Evolutionary conservation across 2,329 filamentous ascomycete species (phyloP).

Genomic region (Colletotrichum paranaense): DNA sequence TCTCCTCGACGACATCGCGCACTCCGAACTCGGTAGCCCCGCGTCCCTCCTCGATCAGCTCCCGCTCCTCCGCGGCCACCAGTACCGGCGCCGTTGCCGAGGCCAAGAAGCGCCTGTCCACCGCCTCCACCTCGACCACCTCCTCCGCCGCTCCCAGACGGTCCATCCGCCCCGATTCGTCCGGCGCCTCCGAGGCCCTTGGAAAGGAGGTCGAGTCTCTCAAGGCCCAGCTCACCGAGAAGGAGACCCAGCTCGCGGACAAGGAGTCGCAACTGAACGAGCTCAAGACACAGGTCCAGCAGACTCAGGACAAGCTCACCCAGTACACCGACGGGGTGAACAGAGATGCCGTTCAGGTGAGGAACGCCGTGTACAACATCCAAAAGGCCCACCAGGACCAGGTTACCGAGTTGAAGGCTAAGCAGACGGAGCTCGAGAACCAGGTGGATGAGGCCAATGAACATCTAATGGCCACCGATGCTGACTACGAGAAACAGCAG

Average conservation of each 20-base stretch:
- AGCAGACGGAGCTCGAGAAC: slow-evolving; percentile 59
- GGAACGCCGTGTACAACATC: slow-evolving; percentile 40
- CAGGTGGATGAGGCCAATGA: slow-evolving; percentile 61
- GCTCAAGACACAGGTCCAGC: slow-evolving; percentile 66
- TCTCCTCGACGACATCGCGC: slow-evolving; percentile 33
- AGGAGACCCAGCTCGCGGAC: slow-evolving; percentile 67
- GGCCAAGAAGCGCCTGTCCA: slow-evolving; percentile 69
- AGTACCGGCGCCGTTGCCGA: slow-evolving; percentile 56
- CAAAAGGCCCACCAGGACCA: slow-evolving; percentile 52
- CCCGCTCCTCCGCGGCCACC: slow-evolving; percentile 43
- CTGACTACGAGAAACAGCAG: slow-evolving; percentile 62
- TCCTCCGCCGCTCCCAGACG: slow-evolving; percentile 53
- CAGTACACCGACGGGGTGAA: slow-evolving; percentile 65
- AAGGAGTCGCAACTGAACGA: slow-evolving; percentile 68
- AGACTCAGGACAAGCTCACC: slow-evolving; percentile 66
- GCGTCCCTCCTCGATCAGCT: slow-evolving; percentile 43
- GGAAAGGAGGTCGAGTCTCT: slow-evolving; percentile 70
- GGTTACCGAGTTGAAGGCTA: slow-evolving; percentile 60
- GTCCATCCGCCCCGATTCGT: slow-evolving; percentile 49
- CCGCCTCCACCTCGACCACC: slow-evolving; percentile 52
- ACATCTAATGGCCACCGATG: slow-evolving; percentile 63
- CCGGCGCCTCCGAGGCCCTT: slow-evolving; percentile 52
- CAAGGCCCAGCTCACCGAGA: slow-evolving; percentile 68
- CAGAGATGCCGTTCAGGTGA: slow-evolving; percentile 50
- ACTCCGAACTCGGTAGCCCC: slow-evolving; percentile 36